Conservation (phyloP, 129 eudicot species). For the Arctium minus region DNA sequence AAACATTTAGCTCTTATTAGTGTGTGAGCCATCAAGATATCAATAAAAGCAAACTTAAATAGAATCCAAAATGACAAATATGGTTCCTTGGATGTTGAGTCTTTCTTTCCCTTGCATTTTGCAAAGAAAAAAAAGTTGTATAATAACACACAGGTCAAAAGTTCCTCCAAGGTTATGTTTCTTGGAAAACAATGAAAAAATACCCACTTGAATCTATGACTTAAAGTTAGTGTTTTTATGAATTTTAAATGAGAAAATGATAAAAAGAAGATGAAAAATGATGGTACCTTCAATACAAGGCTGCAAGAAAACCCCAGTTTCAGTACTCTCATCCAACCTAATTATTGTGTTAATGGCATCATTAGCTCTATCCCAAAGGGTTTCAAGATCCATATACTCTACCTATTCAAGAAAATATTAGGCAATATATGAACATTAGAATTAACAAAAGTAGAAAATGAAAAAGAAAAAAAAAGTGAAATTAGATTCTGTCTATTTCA, state of each 20-base stretch:
- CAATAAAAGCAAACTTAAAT: neutral
- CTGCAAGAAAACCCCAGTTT: constrained; percentile 70
- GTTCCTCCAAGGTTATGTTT: neutral
- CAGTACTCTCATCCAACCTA: constrained; percentile 64
- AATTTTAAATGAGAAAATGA: neutral
- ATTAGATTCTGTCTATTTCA: constrained; percentile 17
- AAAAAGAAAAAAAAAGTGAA: constrained; percentile 10
- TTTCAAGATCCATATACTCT: constrained; percentile 80
- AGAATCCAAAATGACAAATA: neutral
- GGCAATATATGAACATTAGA: neutral
- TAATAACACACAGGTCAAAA: neutral
- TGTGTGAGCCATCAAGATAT: neutral
- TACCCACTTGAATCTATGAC: constrained; percentile 6
- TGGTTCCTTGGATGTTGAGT: neutral
- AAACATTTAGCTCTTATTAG: neutral
- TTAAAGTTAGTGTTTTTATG: neutral
- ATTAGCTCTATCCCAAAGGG: constrained; percentile 83
- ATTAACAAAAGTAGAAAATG: neutral
- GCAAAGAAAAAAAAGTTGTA: neutral
- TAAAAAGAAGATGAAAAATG: neutral
- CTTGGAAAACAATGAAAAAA: neutral
- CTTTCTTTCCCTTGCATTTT: neutral
- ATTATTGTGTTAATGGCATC: constrained; percentile 92
- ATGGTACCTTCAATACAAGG: constrained; percentile 94
- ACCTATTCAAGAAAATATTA: constrained; percentile 43